Evolutionary conservation across 208 protist genomes (phyloP).

Genomic region (Zelonia costaricensis): DNA sequence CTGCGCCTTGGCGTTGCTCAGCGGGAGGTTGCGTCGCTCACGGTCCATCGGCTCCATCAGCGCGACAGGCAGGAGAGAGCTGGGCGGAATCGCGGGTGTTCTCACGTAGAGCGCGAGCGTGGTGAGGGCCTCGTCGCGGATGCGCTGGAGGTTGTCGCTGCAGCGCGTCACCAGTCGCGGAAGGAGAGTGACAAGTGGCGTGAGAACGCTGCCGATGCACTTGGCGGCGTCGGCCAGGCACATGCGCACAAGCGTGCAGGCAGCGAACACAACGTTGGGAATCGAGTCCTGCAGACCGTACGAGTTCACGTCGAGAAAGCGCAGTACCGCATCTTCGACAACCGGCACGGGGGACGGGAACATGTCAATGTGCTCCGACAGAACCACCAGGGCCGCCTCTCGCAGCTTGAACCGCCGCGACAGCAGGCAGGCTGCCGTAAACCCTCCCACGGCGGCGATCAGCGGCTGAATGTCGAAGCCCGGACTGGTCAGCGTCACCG

Average conservation of each 20-base stretch:
- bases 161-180: slow-evolving; percentile 75
- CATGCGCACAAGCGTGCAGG: slow-evolving; percentile 72
- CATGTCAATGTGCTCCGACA: slow-evolving; percentile 41
- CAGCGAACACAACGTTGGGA: slow-evolving; percentile 71
- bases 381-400: slow-evolving; percentile 61
- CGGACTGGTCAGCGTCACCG: slow-evolving; percentile 16
- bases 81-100: slow-evolving; percentile 31
- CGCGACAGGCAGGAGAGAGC: slow-evolving; percentile 41
- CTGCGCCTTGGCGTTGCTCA: slow-evolving; percentile 60
- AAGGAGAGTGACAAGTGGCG: slow-evolving; percentile 60
- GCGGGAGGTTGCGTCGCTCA: slow-evolving; percentile 61
- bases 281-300: slow-evolving; percentile 85
- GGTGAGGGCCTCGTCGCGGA: slow-evolving; percentile 69
- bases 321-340: slow-evolving; percentile 70
- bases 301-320: slow-evolving; percentile 72
- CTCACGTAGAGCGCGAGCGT: slow-evolving; percentile 66
- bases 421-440: slow-evolving; percentile 75
- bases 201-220: slow-evolving; percentile 37
- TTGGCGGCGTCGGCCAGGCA: slow-evolving; percentile 45
- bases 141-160: slow-evolving; percentile 59
- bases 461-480: slow-evolving; percentile 36
- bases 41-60: slow-evolving; percentile 74
- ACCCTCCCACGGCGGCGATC: slow-evolving; percentile 43
- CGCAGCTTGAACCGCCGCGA: slow-evolving; percentile 73
- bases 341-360: slow-evolving; percentile 8